Percentiles rank a stretch among this genome's conserved stretches.
Evolutionary conservation across 768 basidiomycete species (phyloP).

Genomic region (Strobilomyces confusus): DNA sequence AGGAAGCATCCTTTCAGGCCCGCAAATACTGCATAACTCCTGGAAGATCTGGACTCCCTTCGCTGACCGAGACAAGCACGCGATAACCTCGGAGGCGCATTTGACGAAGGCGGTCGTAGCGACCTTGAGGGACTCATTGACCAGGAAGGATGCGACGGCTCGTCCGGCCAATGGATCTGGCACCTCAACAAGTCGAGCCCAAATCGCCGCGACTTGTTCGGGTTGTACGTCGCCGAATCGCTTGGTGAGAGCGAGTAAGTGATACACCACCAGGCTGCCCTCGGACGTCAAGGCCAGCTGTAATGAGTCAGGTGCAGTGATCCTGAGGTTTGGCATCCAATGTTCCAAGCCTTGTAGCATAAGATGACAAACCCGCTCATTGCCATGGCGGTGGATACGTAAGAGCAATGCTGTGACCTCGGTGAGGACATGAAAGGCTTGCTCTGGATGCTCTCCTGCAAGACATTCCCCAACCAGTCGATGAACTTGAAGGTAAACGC

Average conservation of each 20-base stretch:
- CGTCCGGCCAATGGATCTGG: constrained; percentile 72
- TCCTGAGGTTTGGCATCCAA: constrained; percentile 76
- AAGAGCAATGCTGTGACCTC: constrained; percentile 75
- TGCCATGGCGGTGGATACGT: constrained; percentile 50
- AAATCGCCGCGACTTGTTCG: constrained; percentile 76
- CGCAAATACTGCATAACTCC: constrained; percentile 81
- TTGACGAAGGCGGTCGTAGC: constrained; percentile 73
- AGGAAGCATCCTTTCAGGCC: constrained; percentile 80
- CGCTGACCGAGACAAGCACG: constrained; percentile 75
- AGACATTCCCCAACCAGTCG: constrained; percentile 72
- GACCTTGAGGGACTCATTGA: constrained; percentile 85
- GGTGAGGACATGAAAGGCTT: constrained; percentile 59
- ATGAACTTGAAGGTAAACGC: constrained; percentile 79
- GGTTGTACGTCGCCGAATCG: constrained; percentile 70
- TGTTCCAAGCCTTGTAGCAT: constrained; percentile 77
- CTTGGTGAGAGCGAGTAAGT: constrained; percentile 79
- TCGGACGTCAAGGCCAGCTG: constrained; percentile 33
- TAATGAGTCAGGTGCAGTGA: constrained; percentile 43
- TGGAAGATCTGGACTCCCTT: constrained; percentile 72
- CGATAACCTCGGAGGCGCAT: constrained; percentile 77
- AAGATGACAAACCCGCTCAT: constrained; percentile 48
- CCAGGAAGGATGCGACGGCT: constrained; percentile 74
- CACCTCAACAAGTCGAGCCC: constrained; percentile 72
- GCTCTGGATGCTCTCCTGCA: constrained; percentile 68
- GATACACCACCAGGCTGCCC: constrained; percentile 65